Percentiles rank a stretch among this genome's conserved stretches.
Conservation (phyloP, 1,139 yeast species). For the Sugiyamaella japonica region DNA sequence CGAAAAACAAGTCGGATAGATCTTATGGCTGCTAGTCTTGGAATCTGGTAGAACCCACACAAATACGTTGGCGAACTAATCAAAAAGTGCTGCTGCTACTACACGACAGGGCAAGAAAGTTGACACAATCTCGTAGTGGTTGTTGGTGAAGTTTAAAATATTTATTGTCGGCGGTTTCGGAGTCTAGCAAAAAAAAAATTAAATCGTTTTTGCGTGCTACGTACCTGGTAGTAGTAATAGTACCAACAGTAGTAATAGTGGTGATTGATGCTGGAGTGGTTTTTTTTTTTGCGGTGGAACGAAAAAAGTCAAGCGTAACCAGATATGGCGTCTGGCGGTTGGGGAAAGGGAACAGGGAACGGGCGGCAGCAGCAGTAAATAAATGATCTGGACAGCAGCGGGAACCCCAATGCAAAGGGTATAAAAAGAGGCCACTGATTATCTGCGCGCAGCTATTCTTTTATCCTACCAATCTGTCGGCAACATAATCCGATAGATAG, state of each 20-base stretch:
- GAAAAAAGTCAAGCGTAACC: conserved; percentile 11
- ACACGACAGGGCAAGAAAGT: not conserved
- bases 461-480: too few species aligned
- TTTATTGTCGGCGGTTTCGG: not conserved
- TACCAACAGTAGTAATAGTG: too few species aligned
- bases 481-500: not conserved
- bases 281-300: conserved; percentile 1
- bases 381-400: too few species aligned
- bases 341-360: not conserved
- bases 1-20: not conserved
- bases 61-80: not conserved
- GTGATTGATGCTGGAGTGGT: not conserved
- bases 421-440: too few species aligned
- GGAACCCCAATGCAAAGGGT: too few species aligned
- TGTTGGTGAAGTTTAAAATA: not conserved
- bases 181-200: not conserved
- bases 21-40: not conserved
- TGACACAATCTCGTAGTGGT: not conserved
- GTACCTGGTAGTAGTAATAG: not conserved
- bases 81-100: too few species aligned
- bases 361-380: too few species aligned
- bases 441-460: too few species aligned
- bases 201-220: not conserved
- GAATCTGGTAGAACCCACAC: not conserved
- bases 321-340: conserved; percentile 13